These are phyloP conservation scores for Monilinia polystroma DNA, from an alignment of 2,329 filamentous ascomycete genomes.

Conservation along the genomic window DNA sequence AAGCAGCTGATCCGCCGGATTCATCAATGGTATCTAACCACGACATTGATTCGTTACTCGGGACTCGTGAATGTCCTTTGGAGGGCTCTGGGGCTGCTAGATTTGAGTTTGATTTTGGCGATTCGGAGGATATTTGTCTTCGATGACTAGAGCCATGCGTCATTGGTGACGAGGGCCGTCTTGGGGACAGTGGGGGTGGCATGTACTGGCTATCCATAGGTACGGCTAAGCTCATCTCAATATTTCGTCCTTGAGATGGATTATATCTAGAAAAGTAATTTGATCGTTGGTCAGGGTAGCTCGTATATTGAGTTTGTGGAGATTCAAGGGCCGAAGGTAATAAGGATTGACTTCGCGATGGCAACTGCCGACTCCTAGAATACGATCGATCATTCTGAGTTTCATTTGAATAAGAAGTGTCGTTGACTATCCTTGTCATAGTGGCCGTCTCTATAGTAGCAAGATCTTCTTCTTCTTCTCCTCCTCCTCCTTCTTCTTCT, in stretches of 20 bases:
- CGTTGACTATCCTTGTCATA: constrained; percentile 52
- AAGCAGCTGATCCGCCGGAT: constrained; percentile 74
- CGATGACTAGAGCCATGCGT: constrained; percentile 39
- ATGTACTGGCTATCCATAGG: constrained; percentile 60
- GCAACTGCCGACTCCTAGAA: constrained; percentile 35
- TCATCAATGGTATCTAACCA: constrained; percentile 96
- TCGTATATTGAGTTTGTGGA: constrained; percentile 36
- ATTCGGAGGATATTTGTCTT: constrained; percentile 27
- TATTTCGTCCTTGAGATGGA: constrained; percentile 13
- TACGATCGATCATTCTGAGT: constrained; percentile 32
- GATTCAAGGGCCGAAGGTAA: constrained; percentile 38
- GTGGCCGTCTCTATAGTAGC: constrained; percentile 54
- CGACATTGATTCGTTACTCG: constrained; percentile 78
- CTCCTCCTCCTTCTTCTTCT: constrained; percentile 32
- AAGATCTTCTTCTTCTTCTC: constrained; percentile 45
- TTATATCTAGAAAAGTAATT: constrained; percentile 16
- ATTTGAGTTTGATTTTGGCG: neutral
- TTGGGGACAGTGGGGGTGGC: constrained; percentile 69
- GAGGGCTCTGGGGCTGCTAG: constrained; percentile 36
- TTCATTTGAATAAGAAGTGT: constrained; percentile 33
- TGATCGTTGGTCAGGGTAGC: constrained; percentile 33
- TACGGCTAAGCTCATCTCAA: constrained; percentile 45
- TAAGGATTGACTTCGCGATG: constrained; percentile 41
- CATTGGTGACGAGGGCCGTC: constrained; percentile 53
- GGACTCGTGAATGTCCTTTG: constrained; percentile 53